A percentile compares a stretch with the other conserved stretches of the same genome.
Conservation (phyloP, 2,329 filamentous ascomycete species). For the Aureobasidium musti region DNA sequence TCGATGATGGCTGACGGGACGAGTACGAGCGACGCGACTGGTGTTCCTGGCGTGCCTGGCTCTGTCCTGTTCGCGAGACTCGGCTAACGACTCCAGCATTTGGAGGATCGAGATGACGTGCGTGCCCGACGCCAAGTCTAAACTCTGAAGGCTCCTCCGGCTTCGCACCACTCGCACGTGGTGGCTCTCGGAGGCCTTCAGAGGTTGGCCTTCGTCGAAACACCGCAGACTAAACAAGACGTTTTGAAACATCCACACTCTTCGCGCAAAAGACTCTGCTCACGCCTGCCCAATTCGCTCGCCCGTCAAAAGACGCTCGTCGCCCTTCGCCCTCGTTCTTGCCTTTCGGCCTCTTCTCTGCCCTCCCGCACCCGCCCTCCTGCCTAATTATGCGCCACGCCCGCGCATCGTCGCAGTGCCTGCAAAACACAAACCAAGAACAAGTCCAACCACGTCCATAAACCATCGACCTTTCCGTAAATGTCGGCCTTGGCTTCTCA, state of each 20-base stretch:
- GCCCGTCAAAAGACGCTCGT: not conserved
- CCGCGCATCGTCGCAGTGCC: slow-evolving; percentile 14
- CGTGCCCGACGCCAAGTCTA: not conserved
- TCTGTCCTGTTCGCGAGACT: too few species aligned
- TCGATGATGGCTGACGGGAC: not conserved
- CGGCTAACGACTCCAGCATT: not conserved
- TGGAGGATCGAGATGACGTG: not conserved
- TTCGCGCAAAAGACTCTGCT: not conserved
- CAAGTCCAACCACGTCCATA: slow-evolving; percentile 4
- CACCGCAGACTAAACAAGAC: slow-evolving; percentile 11
- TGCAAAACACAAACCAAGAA: not conserved
- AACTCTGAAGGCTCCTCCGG: not conserved
- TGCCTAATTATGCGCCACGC: slow-evolving; percentile 30
- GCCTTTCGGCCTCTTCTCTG: slow-evolving; percentile 10
- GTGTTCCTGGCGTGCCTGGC: not conserved
- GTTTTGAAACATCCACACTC: not conserved
- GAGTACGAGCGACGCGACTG: slow-evolving; percentile 5
- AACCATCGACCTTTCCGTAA: slow-evolving; percentile 17
- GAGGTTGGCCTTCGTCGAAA: slow-evolving; percentile 6
- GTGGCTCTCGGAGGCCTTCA: not conserved
- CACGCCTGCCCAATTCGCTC: not conserved
- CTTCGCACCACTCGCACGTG: too few species aligned
- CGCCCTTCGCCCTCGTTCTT: not conserved
- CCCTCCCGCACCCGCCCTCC: slow-evolving; percentile 12
- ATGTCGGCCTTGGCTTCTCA: slow-evolving; percentile 41